phyloP scores from a whole-genome alignment of 1,139 yeast species.

The Yamadazyma pseudoaaseri region DNA sequence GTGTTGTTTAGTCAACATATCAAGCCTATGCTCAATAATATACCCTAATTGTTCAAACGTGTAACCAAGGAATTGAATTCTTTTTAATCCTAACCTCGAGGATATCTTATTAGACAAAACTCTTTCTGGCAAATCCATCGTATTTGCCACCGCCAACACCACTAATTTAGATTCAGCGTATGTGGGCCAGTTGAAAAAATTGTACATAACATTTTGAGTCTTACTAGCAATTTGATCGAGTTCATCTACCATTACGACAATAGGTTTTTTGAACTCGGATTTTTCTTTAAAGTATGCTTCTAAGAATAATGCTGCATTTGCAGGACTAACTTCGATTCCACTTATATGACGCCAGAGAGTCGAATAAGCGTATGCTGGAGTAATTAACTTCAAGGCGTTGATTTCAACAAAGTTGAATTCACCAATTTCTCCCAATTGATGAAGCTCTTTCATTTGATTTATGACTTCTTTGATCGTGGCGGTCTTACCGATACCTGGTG shows the following conservation, averaged over 20 bases:
- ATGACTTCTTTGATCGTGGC: constrained; percentile 90
- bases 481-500: constrained; percentile 98
- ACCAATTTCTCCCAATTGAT: constrained; percentile 46
- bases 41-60: constrained; percentile 73
- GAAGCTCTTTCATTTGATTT: constrained; percentile 54
- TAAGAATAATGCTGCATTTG: constrained; percentile 52
- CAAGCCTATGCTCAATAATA: constrained; percentile 72
- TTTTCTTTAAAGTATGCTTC: constrained; percentile 37
- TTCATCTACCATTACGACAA: constrained; percentile 86
- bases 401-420: constrained; percentile 78
- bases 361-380: constrained; percentile 88
- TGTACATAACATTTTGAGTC: constrained; percentile 87
- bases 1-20: constrained; percentile 45
- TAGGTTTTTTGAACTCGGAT: constrained; percentile 40
- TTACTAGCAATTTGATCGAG: constrained; percentile 87
- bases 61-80: constrained; percentile 88
- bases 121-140: constrained; percentile 96
- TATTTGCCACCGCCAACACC: constrained; percentile 92
- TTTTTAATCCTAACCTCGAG: constrained; percentile 83
- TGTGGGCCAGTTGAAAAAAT: constrained; percentile 97
- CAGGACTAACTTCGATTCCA: constrained; percentile 60
- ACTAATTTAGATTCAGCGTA: constrained; percentile 74
- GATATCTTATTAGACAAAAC: constrained; percentile 84
- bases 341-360: constrained; percentile 74
- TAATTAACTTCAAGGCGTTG: constrained; percentile 81